These are phyloP conservation scores for Trametes cinnabarina DNA, from an alignment of 768 basidiomycete species.

Conservation along the genomic window DNA sequence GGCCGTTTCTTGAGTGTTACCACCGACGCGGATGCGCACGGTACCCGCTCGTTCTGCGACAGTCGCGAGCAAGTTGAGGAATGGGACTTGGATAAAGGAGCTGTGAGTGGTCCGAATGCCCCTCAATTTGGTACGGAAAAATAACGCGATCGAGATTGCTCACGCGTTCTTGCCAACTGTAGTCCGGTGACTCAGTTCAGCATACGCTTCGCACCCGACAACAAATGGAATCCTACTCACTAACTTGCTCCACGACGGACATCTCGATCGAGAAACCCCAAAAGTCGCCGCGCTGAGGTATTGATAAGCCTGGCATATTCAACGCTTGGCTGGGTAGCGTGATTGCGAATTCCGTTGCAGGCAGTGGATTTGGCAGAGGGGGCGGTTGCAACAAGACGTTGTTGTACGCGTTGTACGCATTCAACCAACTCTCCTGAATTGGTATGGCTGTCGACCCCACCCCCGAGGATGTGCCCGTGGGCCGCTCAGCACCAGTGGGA, in stretches of 20 bases:
- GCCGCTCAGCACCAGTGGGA: constrained; percentile 20
- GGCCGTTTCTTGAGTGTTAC: constrained; percentile 75
- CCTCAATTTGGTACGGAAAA: background rate
- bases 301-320: constrained; percentile 34
- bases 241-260: constrained; percentile 64
- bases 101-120: constrained; percentile 30
- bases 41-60: constrained; percentile 61
- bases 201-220: background rate
- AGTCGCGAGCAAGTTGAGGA: constrained; percentile 78
- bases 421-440: background rate
- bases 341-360: constrained; percentile 26
- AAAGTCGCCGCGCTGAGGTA: constrained; percentile 53
- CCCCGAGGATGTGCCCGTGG: background rate
- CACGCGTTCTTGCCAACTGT: constrained; percentile 56
- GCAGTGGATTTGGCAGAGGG: constrained; percentile 25
- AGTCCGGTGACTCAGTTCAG: background rate
- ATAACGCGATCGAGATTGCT: constrained; percentile 4
- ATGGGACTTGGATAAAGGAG: constrained; percentile 53
- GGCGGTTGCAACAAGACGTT: constrained; percentile 32
- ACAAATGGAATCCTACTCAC: constrained; percentile 40
- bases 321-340: constrained; percentile 6
- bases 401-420: constrained; percentile 29
- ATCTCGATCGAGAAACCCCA: constrained; percentile 77
- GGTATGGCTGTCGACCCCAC: background rate
- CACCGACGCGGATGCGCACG: constrained; percentile 70